These are phyloP conservation scores for Quaeritorhiza haematococci DNA, from an alignment of 371 early-diverging fungal genomes.

Conservation along the genomic window DNA sequence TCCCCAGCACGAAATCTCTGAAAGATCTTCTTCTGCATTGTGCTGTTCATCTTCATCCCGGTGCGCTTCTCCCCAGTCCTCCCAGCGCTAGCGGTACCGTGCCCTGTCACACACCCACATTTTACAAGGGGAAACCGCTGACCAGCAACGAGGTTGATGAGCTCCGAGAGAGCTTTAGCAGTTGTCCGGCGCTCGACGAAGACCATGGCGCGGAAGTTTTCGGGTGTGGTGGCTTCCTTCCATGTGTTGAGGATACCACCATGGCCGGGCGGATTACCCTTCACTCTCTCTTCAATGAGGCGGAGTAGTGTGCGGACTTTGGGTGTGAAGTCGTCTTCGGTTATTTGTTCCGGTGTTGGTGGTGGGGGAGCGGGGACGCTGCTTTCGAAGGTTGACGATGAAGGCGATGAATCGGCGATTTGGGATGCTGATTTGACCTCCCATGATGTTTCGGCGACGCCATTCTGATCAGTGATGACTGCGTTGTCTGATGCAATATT, in stretches of 20 bases:
- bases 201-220: constrained; percentile 74
- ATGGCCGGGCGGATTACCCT: too few relatives aligned
- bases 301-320: constrained; percentile 24
- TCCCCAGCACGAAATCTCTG: constrained; percentile 61
- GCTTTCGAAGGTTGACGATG: too few relatives aligned
- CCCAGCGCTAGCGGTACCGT: constrained; percentile 45
- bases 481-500: too few relatives aligned
- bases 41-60: neutral
- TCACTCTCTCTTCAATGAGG: constrained; percentile 14
- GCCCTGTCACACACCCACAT: constrained; percentile 61
- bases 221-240: neutral
- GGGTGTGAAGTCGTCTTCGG: constrained; percentile 16
- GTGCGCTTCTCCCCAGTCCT: constrained; percentile 1
- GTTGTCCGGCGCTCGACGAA: constrained; percentile 75
- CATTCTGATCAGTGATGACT: too few relatives aligned
- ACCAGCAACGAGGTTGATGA: constrained; percentile 43
- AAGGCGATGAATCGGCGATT: too few relatives aligned
- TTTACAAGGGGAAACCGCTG: constrained; percentile 41
- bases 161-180: constrained; percentile 55
- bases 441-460: too few relatives aligned
- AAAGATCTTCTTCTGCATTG: constrained; percentile 57
- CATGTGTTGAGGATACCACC: too few relatives aligned
- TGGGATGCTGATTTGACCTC: too few relatives aligned
- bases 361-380: too few relatives aligned
- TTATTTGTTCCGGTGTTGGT: neutral